These are phyloP conservation scores for Luffa acutangula DNA, from an alignment of 306 rosid species.

Conservation along the genomic window DNA sequence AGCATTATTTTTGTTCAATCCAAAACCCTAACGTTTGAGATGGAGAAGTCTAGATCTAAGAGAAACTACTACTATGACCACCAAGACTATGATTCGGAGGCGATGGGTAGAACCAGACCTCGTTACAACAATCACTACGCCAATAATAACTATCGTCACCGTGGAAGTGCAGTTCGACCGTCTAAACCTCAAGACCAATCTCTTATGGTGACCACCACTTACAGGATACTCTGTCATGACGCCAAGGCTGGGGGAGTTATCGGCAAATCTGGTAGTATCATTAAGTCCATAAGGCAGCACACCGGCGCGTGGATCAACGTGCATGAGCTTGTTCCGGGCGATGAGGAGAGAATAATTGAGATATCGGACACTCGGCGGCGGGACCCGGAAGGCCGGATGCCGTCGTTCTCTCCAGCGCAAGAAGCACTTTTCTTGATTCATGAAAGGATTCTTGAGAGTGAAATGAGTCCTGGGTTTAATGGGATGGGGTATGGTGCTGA, in stretches of 20 bases:
- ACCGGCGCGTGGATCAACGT: constrained; percentile 99
- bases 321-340: constrained; percentile 76
- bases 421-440: constrained; percentile 84
- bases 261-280: constrained; percentile 91
- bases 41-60: constrained; percentile 99
- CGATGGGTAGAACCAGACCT: constrained; percentile 68
- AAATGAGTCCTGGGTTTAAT: constrained; percentile 33
- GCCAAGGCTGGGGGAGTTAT: constrained; percentile 89
- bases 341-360: constrained; percentile 93
- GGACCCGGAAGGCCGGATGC: constrained; percentile 89
- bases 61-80: constrained; percentile 75
- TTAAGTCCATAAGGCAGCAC: constrained; percentile 89
- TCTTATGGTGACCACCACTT: constrained; percentile 52
- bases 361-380: constrained; percentile 92
- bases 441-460: constrained; percentile 82
- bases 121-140: constrained; percentile 71
- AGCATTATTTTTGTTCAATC: background rate
- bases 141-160: constrained; percentile 36
- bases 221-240: constrained; percentile 85
- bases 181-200: constrained; percentile 46
- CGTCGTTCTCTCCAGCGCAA: constrained; percentile 92
- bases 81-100: constrained; percentile 80
- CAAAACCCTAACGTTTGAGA: constrained; percentile 18
- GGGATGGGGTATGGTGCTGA: constrained; percentile 26
- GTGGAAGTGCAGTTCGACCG: constrained; percentile 26